These are phyloP conservation scores for Apiospora hydei DNA, from an alignment of 2,329 filamentous ascomycete genomes.

Conservation along the genomic window DNA sequence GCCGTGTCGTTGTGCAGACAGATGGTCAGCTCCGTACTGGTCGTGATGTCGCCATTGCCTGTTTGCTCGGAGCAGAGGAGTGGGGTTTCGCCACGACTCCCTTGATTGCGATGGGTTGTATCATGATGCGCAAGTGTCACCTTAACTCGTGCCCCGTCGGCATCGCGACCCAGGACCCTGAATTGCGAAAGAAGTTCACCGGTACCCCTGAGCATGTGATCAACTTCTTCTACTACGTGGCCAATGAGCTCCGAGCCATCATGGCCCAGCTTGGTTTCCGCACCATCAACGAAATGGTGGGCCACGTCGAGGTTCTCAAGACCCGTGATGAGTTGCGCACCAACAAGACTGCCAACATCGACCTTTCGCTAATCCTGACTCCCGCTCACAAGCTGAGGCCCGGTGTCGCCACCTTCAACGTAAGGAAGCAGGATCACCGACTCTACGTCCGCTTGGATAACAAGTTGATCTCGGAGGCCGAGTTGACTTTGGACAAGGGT, in stretches of 20 bases:
- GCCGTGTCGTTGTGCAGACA: conserved; percentile 94
- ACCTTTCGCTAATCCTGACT: conserved; percentile 89
- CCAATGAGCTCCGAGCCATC: conserved; percentile 94
- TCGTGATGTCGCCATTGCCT: conserved; percentile 92
- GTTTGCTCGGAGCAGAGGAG: conserved; percentile 95
- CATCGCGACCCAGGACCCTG: conserved; percentile 95
- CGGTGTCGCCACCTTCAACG: conserved; percentile 95
- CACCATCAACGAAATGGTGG: conserved; percentile 97
- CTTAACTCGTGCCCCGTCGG: conserved; percentile 62
- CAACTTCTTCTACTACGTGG: conserved; percentile 98
- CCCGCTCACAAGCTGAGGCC: conserved; percentile 95
- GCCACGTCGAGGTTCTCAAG: conserved; percentile 84
- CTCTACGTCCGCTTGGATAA: conserved; percentile 94
- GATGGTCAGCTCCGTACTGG: conserved; percentile 94
- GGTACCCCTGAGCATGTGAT: conserved; percentile 96
- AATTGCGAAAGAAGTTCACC: conserved; percentile 90
- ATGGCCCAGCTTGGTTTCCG: conserved; percentile 96
- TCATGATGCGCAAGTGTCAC: conserved; percentile 88
- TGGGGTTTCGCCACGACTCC: conserved; percentile 96
- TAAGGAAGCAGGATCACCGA: conserved; percentile 95
- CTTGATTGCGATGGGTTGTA: conserved; percentile 94
- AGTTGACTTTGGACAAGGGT: conserved; percentile 93
- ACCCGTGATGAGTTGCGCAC: conserved; percentile 89
- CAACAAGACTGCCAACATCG: conserved; percentile 90
- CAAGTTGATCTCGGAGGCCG: conserved; percentile 94